Percentiles rank a stretch among this genome's conserved stretches.
Conservation (phyloP, 257 asterid genomes). For the Misopates orontium region DNA sequence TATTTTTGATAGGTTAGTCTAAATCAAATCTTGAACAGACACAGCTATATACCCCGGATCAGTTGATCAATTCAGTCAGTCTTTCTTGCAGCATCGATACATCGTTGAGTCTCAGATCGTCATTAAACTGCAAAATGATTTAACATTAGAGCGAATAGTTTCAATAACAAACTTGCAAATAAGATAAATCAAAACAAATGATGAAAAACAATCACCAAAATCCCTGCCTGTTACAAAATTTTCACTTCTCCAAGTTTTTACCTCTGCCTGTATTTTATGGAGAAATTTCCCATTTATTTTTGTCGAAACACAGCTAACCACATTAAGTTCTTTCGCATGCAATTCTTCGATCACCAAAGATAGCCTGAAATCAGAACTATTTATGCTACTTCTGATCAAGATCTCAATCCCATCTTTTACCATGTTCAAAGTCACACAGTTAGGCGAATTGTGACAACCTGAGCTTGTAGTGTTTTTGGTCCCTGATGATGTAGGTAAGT, state of each 20-base stretch:
- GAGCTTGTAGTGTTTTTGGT: background rate
- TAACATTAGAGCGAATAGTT: background rate
- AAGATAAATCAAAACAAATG: too few species aligned
- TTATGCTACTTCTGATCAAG: background rate
- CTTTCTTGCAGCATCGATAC: background rate
- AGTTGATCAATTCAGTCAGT: slow-evolving; percentile 5
- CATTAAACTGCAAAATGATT: background rate
- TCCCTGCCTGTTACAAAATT: too few species aligned
- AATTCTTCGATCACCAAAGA: slow-evolving; percentile 10
- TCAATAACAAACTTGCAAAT: too few species aligned
- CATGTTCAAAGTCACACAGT: background rate
- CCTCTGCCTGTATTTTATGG: slow-evolving; percentile 17
- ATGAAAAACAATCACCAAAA: too few species aligned
- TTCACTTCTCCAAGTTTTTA: too few species aligned
- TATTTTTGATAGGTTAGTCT: too few species aligned
- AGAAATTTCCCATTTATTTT: slow-evolving; percentile 1
- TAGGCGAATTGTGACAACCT: background rate
- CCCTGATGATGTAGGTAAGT: background rate
- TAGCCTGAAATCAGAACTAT: background rate
- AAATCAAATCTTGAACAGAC: too few species aligned
- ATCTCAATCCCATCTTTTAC: slow-evolving; percentile 11
- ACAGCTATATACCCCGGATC: background rate
- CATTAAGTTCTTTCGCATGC: background rate
- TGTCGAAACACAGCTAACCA: slow-evolving; percentile 10
- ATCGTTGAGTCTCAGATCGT: background rate